phyloP scores from a whole-genome alignment of 768 basidiomycete species.

The Udeniomyces megalosporus region DNA sequence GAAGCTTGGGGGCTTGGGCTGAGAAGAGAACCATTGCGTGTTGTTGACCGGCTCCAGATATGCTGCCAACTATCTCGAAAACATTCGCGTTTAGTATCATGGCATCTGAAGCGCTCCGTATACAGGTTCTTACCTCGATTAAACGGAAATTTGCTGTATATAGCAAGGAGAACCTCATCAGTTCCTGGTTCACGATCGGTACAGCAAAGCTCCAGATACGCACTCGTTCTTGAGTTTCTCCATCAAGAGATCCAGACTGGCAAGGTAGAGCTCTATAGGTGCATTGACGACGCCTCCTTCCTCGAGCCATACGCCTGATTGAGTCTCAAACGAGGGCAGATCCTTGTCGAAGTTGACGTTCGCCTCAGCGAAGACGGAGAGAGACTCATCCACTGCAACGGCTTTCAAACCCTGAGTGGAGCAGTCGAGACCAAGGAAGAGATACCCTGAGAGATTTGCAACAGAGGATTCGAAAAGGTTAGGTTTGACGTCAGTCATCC shows the following conservation, averaged over 20 bases:
- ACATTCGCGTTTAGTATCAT: too few species aligned
- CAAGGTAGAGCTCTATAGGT: slow-evolving; percentile 70
- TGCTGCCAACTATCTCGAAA: slow-evolving; percentile 42
- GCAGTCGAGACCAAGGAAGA: slow-evolving; percentile 67
- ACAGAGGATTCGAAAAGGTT: too few species aligned
- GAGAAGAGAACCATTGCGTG: slow-evolving; percentile 19
- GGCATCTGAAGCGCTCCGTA: too few species aligned
- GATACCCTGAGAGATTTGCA: background rate
- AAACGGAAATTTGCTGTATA: slow-evolving; percentile 32
- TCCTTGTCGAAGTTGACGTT: slow-evolving; percentile 68
- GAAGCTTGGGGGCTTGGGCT: slow-evolving; percentile 33
- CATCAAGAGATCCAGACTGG: slow-evolving; percentile 63
- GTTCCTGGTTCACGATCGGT: too few species aligned
- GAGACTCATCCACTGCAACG: slow-evolving; percentile 35
- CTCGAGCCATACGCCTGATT: slow-evolving; percentile 25
- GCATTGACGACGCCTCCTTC: slow-evolving; percentile 54
- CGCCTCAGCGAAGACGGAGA: slow-evolving; percentile 47
- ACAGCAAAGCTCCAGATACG: too few species aligned
- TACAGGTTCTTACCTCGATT: too few species aligned
- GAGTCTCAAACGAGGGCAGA: slow-evolving; percentile 39
- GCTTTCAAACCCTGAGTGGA: slow-evolving; percentile 61
- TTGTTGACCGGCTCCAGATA: slow-evolving; percentile 69
- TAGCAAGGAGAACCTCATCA: background rate
- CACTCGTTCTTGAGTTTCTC: slow-evolving; percentile 26
- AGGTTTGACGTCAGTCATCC: too few species aligned